Percentiles rank a stretch among this genome's conserved stretches.
Conservation (phyloP, 2,329 filamentous ascomycete species). For the Drechslera avenae region DNA sequence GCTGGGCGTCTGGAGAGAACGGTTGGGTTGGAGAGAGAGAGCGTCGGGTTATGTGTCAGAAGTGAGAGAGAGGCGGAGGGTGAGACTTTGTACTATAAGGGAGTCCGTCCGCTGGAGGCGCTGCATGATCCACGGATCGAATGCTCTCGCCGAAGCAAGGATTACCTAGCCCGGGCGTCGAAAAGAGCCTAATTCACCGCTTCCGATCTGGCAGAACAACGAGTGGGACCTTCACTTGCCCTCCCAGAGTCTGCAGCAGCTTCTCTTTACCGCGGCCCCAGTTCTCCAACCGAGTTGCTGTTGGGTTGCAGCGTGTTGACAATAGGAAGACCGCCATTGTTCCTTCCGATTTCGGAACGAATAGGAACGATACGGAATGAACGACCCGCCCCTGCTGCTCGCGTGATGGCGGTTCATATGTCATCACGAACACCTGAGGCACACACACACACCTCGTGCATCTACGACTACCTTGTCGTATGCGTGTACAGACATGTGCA, state of each 20-base stretch:
- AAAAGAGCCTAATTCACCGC: constrained; percentile 27
- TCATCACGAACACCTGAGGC: background rate
- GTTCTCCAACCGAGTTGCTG: constrained; percentile 8
- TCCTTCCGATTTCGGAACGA: constrained; percentile 27
- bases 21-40: background rate
- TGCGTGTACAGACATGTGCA: too few relatives aligned
- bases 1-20: constrained; percentile 2
- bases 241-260: background rate
- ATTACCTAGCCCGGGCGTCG: constrained; percentile 20
- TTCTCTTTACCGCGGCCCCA: constrained; percentile 8
- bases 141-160: constrained; percentile 29
- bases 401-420: constrained; percentile 4
- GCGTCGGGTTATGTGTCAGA: background rate
- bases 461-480: background rate
- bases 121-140: constrained; percentile 27
- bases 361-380: constrained; percentile 13
- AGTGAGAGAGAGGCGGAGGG: constrained; percentile 13
- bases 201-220: constrained; percentile 10
- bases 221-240: constrained; percentile 5
- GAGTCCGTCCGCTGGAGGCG: constrained; percentile 10
- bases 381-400: background rate
- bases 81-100: constrained; percentile 18
- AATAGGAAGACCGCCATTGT: constrained; percentile 1
- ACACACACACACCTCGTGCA: background rate
- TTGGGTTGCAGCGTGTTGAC: background rate